Evolutionary conservation across 306 rosid genomes (phyloP), one percentile per base, ranked within the genome.

Genomic region (Phaseolus lunatus): DNA sequence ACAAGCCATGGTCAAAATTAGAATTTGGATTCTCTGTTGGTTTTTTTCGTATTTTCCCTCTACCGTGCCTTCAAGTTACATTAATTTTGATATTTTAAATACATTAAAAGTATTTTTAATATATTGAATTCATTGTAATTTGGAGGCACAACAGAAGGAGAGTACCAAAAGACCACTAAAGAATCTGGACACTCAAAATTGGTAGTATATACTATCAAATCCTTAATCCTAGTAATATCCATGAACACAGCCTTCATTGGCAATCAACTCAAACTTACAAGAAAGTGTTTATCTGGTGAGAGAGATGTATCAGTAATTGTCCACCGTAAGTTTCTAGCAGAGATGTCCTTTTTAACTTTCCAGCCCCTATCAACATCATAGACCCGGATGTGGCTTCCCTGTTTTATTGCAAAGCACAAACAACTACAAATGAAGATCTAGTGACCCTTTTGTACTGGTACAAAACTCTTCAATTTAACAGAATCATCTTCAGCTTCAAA

Each of bases 241-340:
- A 61, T 29, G 73, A 75, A 61, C 16, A 44, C 76, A 10, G 24
- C 48, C 61, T 39, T 13, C 64, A 68, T 26, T 2, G 9, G 5
- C 37, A 56, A 41, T 61, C 70, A 72, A 68, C 74, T 67, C 39
- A 68, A 77, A 81, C 96, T 94, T 83, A 94, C 98, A 82, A 94
- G 97, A 85, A 85, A 77, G 56, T 66, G 66, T 76, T 78, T 90
- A 84, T 94, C 93, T 1, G 96, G 92, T 61, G 96, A 94, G 73
- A 94, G 93, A 84, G 97, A 89, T 15, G 97, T 89, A 84, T 94
- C 98, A 18, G 97, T 94, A 70, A 94, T 86, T 37, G 98, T 92
- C 98, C 98, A 94, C 41, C 92, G 83, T 88, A 94, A 79, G 81
- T 85, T 87, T 87, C 84, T 88, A 26, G 95, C 93, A 70, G 86